These are phyloP conservation scores for Blastocystis hominis DNA, from an alignment of 352 stramenopile genomes.

Conservation along the genomic window DNA sequence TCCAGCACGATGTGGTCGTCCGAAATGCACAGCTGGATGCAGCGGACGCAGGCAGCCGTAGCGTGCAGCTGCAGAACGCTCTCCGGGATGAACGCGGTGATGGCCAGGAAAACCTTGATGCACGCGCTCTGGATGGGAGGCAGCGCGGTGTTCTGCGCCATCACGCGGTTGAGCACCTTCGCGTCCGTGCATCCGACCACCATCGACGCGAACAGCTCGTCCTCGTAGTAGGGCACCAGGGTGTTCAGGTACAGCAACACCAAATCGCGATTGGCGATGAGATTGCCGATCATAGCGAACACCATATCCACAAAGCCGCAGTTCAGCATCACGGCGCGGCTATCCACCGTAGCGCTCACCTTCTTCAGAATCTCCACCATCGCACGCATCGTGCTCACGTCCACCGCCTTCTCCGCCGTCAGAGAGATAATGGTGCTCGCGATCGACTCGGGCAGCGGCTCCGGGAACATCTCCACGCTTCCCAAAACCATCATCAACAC, in stretches of 20 bases:
- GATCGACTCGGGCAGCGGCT: neutral
- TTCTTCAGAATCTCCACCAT: neutral
- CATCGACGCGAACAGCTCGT: constrained; percentile 27
- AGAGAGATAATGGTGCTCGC: constrained; percentile 20
- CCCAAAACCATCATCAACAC: constrained; percentile 34
- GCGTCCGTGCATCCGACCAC: neutral
- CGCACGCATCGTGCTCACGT: constrained; percentile 1
- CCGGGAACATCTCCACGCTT: constrained; percentile 13
- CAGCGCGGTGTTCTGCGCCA: constrained; percentile 11
- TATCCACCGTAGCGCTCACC: neutral
- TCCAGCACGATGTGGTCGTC: constrained; percentile 52
- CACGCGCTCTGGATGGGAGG: constrained; percentile 20
- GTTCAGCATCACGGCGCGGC: neutral
- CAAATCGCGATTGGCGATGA: constrained; percentile 38
- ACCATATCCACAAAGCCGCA: constrained; percentile 29
- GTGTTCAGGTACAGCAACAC: constrained; percentile 14
- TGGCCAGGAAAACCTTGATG: constrained; percentile 26
- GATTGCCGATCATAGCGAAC: neutral
- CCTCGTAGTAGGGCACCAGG: constrained; percentile 2
- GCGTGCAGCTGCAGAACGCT: neutral
- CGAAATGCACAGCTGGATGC: constrained; percentile 52
- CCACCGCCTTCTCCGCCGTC: constrained; percentile 24
- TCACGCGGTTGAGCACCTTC: constrained; percentile 15
- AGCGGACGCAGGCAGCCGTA: constrained; percentile 43
- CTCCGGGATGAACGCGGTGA: neutral